Percentiles rank a stretch among this genome's conserved stretches.
Conservation (phyloP, 306 rosid species). For the Gastrolobium bilobum region DNA sequence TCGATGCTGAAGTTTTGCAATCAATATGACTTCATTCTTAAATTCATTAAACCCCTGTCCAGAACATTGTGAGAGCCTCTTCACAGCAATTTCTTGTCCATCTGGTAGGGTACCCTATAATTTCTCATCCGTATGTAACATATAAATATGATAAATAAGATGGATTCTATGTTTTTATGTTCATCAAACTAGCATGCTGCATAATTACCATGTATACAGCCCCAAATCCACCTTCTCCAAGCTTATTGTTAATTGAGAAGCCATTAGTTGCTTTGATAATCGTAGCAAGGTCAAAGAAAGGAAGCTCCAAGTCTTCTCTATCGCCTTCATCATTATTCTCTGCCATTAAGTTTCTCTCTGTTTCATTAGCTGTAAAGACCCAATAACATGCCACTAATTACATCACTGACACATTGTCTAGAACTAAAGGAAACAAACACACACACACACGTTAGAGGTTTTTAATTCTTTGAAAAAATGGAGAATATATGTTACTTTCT, state of each 20-base stretch:
- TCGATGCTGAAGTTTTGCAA: conserved; percentile 52
- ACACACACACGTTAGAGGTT: neutral
- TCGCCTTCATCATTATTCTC: conserved; percentile 28
- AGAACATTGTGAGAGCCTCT: conserved; percentile 54
- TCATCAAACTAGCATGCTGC: conserved; percentile 15
- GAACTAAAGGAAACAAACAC: neutral
- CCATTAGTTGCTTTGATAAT: conserved; percentile 47
- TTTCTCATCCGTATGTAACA: conserved; percentile 17
- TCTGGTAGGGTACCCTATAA: conserved; percentile 46
- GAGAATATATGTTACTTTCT: neutral
- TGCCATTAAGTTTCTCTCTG: conserved; percentile 13
- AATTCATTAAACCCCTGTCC: conserved; percentile 54
- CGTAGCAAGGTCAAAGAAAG: conserved; percentile 42
- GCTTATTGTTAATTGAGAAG: conserved; percentile 50
- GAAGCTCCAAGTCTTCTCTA: conserved; percentile 49
- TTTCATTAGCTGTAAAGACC: conserved; percentile 15
- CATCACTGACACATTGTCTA: neutral
- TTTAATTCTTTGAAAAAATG: conserved; percentile 7
- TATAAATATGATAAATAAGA: conserved; percentile 23
- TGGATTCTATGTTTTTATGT: neutral
- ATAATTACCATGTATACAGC: conserved; percentile 47
- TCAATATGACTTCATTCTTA: conserved; percentile 51
- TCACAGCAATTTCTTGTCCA: conserved; percentile 50
- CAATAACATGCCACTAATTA: neutral
- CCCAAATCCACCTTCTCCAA: conserved; percentile 59